Percentiles rank a stretch among this genome's conserved stretches.
These are phyloP conservation scores for Tremellales sp. DNA, from an alignment of 1,284 basidiomycete species.

Conservation along the genomic window DNA sequence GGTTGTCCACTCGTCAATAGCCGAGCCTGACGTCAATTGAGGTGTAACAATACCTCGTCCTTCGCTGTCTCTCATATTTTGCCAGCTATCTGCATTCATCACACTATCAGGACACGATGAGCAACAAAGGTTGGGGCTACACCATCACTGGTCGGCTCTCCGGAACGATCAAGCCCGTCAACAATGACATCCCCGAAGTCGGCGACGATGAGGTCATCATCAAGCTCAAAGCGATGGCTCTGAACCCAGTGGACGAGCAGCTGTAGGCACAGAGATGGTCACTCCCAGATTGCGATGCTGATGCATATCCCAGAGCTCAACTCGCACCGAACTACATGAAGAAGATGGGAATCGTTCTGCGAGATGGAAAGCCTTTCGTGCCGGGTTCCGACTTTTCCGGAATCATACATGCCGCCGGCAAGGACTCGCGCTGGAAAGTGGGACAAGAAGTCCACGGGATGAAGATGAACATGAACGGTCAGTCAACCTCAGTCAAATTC, in stretches of 20 bases:
- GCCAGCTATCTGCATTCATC: background rate
- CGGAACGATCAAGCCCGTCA: slow-evolving; percentile 10
- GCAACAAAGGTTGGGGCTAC: slow-evolving; percentile 17
- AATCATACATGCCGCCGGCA: slow-evolving; percentile 54
- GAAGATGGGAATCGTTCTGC: slow-evolving; percentile 50
- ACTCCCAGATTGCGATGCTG: slow-evolving; percentile 1
- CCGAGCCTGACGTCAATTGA: too few species aligned
- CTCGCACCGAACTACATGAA: slow-evolving; percentile 54
- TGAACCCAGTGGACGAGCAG: slow-evolving; percentile 62
- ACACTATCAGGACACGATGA: background rate
- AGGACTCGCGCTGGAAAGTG: slow-evolving; percentile 53
- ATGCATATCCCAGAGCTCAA: slow-evolving; percentile 56
- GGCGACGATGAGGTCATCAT: slow-evolving; percentile 39
- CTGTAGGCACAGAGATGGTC: too few species aligned
- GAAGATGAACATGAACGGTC: slow-evolving; percentile 10
- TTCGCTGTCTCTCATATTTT: background rate
- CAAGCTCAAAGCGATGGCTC: slow-evolving; percentile 59
- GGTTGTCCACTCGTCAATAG: background rate
- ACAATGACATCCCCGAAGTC: slow-evolving; percentile 5
- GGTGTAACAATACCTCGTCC: too few species aligned
- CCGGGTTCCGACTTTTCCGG: slow-evolving; percentile 63
- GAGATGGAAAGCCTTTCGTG: slow-evolving; percentile 50
- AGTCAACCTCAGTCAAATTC: slow-evolving; percentile 20
- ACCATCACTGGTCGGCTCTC: slow-evolving; percentile 14
- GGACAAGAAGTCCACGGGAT: slow-evolving; percentile 62